These are phyloP conservation scores for Solanum pinnatisectum DNA, from an alignment of 257 asterid species.

Conservation along the genomic window DNA sequence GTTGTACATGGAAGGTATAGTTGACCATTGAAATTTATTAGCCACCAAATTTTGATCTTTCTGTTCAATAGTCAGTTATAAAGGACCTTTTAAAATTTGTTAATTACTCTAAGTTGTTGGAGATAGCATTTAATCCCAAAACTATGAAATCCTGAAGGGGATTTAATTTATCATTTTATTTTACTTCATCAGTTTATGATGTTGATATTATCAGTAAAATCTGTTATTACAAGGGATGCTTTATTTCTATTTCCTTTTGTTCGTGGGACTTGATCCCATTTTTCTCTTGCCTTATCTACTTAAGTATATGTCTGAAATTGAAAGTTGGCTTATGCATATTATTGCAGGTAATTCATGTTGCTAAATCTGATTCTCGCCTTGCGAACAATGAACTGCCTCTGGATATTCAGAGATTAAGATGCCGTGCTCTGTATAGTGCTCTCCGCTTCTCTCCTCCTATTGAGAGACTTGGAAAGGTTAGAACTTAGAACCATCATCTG, in stretches of 20 bases:
- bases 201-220: neutral
- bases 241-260: neutral
- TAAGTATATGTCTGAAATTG: neutral
- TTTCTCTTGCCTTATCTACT: neutral
- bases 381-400: slow-evolving; percentile 94
- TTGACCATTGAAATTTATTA: neutral
- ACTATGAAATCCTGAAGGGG: neutral
- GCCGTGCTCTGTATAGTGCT: slow-evolving; percentile 83
- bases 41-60: neutral
- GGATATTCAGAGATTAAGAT: slow-evolving; percentile 91
- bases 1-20: neutral
- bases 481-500: slow-evolving; percentile 25
- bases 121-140: neutral
- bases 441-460: slow-evolving; percentile 80
- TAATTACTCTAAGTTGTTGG: neutral
- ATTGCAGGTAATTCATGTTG: slow-evolving; percentile 81
- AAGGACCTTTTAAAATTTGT: neutral
- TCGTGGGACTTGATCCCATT: neutral
- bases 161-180: neutral
- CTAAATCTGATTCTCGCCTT: slow-evolving; percentile 90
- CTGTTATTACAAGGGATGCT: neutral
- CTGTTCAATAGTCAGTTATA: neutral
- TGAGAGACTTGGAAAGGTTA: slow-evolving; percentile 79
- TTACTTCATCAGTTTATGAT: neutral
- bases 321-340: neutral